Conservation (phyloP, 1,284 basidiomycete species). For the Neotropicomus parvogracilis region DNA sequence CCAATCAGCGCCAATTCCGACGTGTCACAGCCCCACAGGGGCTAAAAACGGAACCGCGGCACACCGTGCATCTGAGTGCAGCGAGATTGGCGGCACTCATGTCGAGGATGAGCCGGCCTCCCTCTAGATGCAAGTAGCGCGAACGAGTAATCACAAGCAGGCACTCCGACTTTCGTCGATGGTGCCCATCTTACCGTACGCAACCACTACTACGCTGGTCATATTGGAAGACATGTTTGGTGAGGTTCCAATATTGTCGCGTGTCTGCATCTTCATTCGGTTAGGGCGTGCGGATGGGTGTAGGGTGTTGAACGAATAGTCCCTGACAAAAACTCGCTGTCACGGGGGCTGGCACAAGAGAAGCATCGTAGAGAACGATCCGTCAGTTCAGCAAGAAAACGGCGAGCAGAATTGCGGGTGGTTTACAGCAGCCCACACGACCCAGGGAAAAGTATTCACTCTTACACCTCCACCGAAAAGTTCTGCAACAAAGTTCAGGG, state of each 20-base stretch:
- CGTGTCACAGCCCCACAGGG: background rate
- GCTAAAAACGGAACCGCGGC: no score
- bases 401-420: constrained; percentile 41
- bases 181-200: constrained; percentile 49
- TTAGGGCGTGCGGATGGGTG: constrained; percentile 21
- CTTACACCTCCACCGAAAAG: constrained; percentile 47
- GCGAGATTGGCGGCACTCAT: no score
- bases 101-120: no score
- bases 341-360: constrained; percentile 48
- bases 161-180: constrained; percentile 41
- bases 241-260: constrained; percentile 44
- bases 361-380: constrained; percentile 39
- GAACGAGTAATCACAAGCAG: constrained; percentile 1
- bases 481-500: constrained; percentile 24
- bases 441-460: constrained; percentile 44
- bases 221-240: constrained; percentile 52
- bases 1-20: constrained; percentile 12
- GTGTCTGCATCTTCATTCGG: constrained; percentile 39
- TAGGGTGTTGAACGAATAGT: constrained; percentile 41
- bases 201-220: constrained; percentile 34
- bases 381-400: constrained; percentile 35
- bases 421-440: constrained; percentile 38
- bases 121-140: constrained; percentile 6
- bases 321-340: constrained; percentile 49
- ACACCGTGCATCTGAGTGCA: no score